phyloP scores from a whole-genome alignment of 106 monocot species.

The Chionographis japonica region DNA sequence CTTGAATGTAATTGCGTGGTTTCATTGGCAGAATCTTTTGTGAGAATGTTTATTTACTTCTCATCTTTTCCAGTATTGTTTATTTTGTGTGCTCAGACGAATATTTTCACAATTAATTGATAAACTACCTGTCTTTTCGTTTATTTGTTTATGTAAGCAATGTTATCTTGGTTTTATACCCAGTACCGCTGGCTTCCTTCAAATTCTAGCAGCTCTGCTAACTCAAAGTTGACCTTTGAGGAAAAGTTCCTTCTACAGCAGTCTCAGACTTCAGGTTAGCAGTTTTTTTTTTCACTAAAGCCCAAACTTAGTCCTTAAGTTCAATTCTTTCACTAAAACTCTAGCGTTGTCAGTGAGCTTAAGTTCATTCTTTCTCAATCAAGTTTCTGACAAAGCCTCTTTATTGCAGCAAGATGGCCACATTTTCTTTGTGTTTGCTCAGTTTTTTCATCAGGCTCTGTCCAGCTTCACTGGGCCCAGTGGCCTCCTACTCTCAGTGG shows the following conservation, averaged over 20 bases:
- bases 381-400: constrained; percentile 7
- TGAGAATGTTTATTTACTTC: too few species aligned
- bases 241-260: constrained; percentile 75
- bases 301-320: not conserved
- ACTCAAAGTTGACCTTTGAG: constrained; percentile 65
- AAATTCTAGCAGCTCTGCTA: constrained; percentile 50
- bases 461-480: constrained; percentile 96
- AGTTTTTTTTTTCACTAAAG: not conserved
- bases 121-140: not conserved
- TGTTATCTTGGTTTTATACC: not conserved
- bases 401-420: constrained; percentile 83
- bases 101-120: not conserved
- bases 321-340: too few species aligned
- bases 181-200: constrained; percentile 88
- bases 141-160: not conserved
- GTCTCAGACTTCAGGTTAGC: constrained; percentile 68
- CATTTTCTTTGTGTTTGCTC: constrained; percentile 95
- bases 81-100: too few species aligned
- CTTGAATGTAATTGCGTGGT: too few species aligned
- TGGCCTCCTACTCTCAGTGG: constrained; percentile 70
- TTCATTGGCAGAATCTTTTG: too few species aligned
- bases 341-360: too few species aligned
- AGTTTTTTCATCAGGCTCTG: constrained; percentile 95
- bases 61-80: too few species aligned
- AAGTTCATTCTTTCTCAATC: not conserved